Evolutionary conservation across 83 land plant genomes (phyloP).

Genomic region (Picea engelmannii): DNA sequence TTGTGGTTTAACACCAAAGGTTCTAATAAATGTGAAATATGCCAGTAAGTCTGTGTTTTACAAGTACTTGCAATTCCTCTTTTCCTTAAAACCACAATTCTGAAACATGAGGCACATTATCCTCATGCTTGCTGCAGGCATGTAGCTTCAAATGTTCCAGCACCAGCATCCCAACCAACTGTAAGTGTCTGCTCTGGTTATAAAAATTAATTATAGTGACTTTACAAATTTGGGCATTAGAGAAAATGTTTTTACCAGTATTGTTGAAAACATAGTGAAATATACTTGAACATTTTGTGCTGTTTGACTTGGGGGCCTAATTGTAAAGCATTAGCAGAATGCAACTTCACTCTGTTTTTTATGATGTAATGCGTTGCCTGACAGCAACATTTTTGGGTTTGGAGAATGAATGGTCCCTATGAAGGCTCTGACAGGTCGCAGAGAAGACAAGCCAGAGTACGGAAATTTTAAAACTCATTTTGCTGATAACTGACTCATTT

Average conservation of each 20-base stretch:
- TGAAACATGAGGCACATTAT: background rate
- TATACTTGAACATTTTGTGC: background rate
- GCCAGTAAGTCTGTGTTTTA: slow-evolving; percentile 68
- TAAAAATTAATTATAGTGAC: background rate
- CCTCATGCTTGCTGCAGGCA: slow-evolving; percentile 39
- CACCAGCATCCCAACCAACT: slow-evolving; percentile 62
- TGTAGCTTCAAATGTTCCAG: slow-evolving; percentile 69
- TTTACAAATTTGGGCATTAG: background rate
- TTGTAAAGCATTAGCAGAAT: background rate
- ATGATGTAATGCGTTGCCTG: slow-evolving; percentile 9
- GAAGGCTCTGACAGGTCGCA: slow-evolving; percentile 26
- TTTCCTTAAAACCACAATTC: slow-evolving; percentile 1
- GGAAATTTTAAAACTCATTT: background rate
- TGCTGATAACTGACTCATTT: too few relatives aligned
- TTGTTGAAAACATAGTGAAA: background rate
- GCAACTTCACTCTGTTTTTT: background rate
- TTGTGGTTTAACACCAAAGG: slow-evolving; percentile 88
- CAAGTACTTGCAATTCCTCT: background rate
- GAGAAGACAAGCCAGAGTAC: slow-evolving; percentile 59
- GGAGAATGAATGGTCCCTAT: slow-evolving; percentile 64
- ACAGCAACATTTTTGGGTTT: slow-evolving; percentile 83
- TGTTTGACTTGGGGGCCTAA: background rate
- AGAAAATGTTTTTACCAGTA: background rate
- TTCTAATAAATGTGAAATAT: slow-evolving; percentile 91
- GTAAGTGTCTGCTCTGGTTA: slow-evolving; percentile 36